A percentile compares a stretch with the other conserved stretches of the same genome.
Evolutionary conservation across 208 protist species (phyloP).

Genomic region (Leishmania aethiopica): DNA sequence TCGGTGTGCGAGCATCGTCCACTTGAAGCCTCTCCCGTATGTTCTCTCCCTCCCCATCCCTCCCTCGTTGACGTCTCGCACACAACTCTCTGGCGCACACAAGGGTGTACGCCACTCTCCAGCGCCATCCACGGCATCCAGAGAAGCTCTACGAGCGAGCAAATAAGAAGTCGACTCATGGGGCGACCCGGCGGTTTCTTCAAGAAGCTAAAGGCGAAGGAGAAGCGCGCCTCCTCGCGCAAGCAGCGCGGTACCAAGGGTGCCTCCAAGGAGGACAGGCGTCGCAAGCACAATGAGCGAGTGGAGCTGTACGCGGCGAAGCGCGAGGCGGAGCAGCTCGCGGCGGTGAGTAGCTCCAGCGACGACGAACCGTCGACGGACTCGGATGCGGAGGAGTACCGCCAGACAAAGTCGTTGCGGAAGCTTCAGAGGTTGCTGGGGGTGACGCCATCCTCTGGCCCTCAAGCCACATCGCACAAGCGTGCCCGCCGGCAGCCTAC

Average conservation of each 20-base stretch:
- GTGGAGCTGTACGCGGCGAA: slow-evolving; percentile 78
- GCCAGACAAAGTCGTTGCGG: slow-evolving; percentile 41
- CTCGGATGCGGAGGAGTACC: slow-evolving; percentile 44
- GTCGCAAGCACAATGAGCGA: slow-evolving; percentile 67
- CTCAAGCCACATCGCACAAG: slow-evolving; percentile 7
- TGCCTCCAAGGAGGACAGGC: slow-evolving; percentile 75
- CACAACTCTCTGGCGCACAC: not conserved
- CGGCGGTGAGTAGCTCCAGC: slow-evolving; percentile 73
- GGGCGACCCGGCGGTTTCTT: slow-evolving; percentile 86
- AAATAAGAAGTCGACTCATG: slow-evolving; percentile 17
- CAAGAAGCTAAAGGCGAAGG: slow-evolving; percentile 78
- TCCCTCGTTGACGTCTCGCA: not conserved
- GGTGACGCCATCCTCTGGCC: slow-evolving; percentile 4
- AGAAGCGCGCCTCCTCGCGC: slow-evolving; percentile 50
- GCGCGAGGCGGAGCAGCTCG: slow-evolving; percentile 77
- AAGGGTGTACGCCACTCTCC: not conserved
- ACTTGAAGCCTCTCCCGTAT: not conserved
- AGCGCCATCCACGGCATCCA: not conserved
- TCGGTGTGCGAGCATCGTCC: not conserved
- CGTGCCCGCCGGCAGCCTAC: not conserved
- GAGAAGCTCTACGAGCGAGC: not conserved
- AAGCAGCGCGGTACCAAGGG: slow-evolving; percentile 78
- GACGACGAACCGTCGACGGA: slow-evolving; percentile 69
- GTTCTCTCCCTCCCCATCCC: not conserved
- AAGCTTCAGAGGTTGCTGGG: slow-evolving; percentile 50